Conservation (phyloP, 495 filamentous ascomycete species). For the Podospora pseudopauciseta region DNA sequence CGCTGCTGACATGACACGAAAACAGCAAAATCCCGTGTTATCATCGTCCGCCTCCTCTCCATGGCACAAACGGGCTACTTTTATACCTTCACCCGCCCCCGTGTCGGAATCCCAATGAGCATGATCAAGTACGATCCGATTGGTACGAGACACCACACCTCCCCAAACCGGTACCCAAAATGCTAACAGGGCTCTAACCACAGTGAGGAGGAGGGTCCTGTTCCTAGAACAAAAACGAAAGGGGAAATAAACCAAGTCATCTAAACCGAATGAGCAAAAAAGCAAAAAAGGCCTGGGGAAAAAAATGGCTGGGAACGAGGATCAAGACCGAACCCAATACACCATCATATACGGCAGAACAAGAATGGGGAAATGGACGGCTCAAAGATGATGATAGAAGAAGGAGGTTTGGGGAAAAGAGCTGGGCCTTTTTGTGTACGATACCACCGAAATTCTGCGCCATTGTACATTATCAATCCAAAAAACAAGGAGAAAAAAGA, state of each 20-base stretch:
- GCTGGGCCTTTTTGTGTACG: constrained; percentile 16
- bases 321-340: background rate
- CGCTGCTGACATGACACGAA: background rate
- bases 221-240: constrained; percentile 85
- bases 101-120: constrained; percentile 76
- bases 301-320: background rate
- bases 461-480: constrained; percentile 18
- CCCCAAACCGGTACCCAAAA: background rate
- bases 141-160: constrained; percentile 53
- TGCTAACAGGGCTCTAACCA: background rate
- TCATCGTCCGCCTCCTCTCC: constrained; percentile 89
- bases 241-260: constrained; percentile 25
- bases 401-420: background rate
- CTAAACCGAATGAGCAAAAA: too few relatives aligned
- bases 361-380: background rate
- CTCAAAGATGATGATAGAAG: background rate
- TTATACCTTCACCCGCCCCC: constrained; percentile 80
- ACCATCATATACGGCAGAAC: too few relatives aligned
- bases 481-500: background rate
- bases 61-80: constrained; percentile 99
- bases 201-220: constrained; percentile 82
- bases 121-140: constrained; percentile 99
- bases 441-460: constrained; percentile 14
- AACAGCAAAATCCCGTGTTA: constrained; percentile 84
- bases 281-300: too few relatives aligned